Evolutionary conservation across 2,329 filamentous ascomycete genomes (phyloP).

Genomic region (Periconia sp.): DNA sequence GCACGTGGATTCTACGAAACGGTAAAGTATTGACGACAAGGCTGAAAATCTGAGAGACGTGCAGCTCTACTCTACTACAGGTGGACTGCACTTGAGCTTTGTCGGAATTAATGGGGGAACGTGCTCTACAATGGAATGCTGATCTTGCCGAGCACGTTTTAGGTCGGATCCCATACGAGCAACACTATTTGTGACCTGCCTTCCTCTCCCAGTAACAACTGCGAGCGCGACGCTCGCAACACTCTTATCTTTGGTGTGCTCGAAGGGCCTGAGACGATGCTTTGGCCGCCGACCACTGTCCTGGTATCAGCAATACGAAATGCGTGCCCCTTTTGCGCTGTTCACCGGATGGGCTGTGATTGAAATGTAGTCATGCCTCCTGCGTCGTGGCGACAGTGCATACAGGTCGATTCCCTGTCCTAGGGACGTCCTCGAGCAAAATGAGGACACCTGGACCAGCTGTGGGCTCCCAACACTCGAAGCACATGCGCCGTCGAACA

Average conservation of each 20-base stretch:
- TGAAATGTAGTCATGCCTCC: constrained; percentile 16
- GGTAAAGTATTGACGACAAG: background rate
- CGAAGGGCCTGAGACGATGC: constrained; percentile 2
- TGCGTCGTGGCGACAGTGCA: constrained; percentile 12
- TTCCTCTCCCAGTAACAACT: background rate
- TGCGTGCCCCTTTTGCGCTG: constrained; percentile 4
- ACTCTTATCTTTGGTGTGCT: too few relatives aligned
- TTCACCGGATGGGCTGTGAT: constrained; percentile 12
- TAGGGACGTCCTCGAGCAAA: constrained; percentile 1
- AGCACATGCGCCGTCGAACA: too few relatives aligned
- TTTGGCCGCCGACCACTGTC: too few relatives aligned
- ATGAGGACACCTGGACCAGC: constrained; percentile 12
- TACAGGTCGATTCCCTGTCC: too few relatives aligned
- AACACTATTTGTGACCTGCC: background rate
- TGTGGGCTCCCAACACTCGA: constrained; percentile 17
- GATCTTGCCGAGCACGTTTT: background rate
- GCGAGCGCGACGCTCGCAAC: background rate
- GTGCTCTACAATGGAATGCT: too few relatives aligned
- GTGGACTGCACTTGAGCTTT: too few relatives aligned
- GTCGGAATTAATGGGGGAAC: too few relatives aligned
- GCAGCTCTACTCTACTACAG: too few relatives aligned
- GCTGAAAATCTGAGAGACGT: background rate
- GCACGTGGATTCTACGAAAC: background rate
- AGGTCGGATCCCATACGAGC: constrained; percentile 2
- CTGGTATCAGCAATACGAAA: background rate